Evolutionary conservation across 1,284 basidiomycete species (phyloP), one percentile per base, ranked within the genome.

Genomic region (Entoloma clypeatum): DNA sequence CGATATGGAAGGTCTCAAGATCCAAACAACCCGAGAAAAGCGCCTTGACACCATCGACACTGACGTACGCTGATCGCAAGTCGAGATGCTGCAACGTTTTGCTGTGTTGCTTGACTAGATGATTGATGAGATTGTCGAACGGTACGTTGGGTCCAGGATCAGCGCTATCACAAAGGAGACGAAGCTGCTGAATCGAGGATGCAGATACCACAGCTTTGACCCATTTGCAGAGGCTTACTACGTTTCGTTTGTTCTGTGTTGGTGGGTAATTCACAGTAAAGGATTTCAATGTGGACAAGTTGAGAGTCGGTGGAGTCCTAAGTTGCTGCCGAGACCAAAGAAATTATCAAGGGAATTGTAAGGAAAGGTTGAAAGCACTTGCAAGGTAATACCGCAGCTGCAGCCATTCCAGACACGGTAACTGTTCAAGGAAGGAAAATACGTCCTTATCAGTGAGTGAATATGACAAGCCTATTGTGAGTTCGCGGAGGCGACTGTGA

Each of bases 381-480:
- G 69, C 76, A 54, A 69, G 59, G 46, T 77, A 77, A 56, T 77
- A 75, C 19, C 65, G 63, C 25, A 76, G 51, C 22, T 69, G 58
- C 1, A 75, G 53, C 0, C 47, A 46, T 27, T 62, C 52, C 2
- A 79, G 55, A 6, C 53, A 47, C 4, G 59, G 57, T 4, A 77
- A 52, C 17, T 67, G 55, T 2, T 55, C 51, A 11, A 77, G 57
- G 48, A 74, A 75, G 5, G 48, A 42, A 49, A 74, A 75, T 5
- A 76, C 62, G 40, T 77, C 70, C 14, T 67, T 60, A 42, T 79
- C 61, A 0, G 67, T 67, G 24, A 79, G 60, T 1, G 75, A 77
- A 48, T 78, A 79, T 1, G 75, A 79, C 2, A 78, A 49, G 0
- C 75, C 75, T 2, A 77, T 50, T 1, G 67, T 63, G 34, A 77